phyloP scores from a whole-genome alignment of 805 yeast species.

The Candida adriatica region DNA sequence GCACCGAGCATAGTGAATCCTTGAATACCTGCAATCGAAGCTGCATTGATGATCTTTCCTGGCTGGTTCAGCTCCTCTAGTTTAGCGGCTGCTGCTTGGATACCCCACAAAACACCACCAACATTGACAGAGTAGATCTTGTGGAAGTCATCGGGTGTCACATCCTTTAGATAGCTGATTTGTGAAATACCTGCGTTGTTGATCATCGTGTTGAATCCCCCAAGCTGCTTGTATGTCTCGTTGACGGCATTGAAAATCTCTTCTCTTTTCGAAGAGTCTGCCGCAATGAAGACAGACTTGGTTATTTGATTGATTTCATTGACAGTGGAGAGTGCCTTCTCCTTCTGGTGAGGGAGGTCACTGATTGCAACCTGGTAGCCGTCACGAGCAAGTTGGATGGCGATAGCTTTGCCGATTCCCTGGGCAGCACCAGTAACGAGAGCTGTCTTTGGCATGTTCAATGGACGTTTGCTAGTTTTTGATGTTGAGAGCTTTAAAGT shows the following conservation, averaged over 20 bases:
- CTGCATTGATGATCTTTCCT: slow-evolving; percentile 34
- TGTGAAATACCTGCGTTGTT: slow-evolving; percentile 32
- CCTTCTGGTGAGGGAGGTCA: slow-evolving; percentile 21
- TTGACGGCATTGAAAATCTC: slow-evolving; percentile 24
- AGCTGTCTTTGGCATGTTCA: slow-evolving; percentile 33
- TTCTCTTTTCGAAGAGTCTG: slow-evolving; percentile 22
- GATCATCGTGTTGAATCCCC: slow-evolving; percentile 29
- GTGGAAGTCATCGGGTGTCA: slow-evolving; percentile 23
- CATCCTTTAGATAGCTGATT: slow-evolving; percentile 23
- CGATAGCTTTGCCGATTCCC: slow-evolving; percentile 83
- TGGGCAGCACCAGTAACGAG: slow-evolving; percentile 87
- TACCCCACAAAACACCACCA: slow-evolving; percentile 28
- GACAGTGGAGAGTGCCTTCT: slow-evolving; percentile 19
- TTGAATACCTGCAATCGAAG: slow-evolving; percentile 29
- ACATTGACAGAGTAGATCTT: slow-evolving; percentile 24
- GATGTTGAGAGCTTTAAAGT: too few species aligned
- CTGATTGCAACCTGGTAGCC: slow-evolving; percentile 44
- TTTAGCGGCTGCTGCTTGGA: slow-evolving; percentile 27
- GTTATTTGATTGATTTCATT: slow-evolving; percentile 18
- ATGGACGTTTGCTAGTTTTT: slow-evolving; percentile 7
- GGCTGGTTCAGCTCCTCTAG: slow-evolving; percentile 22
- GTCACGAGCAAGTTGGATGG: slow-evolving; percentile 66
- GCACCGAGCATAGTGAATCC: slow-evolving; percentile 26
- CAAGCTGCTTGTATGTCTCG: slow-evolving; percentile 23
- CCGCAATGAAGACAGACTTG: slow-evolving; percentile 21